Conservation (phyloP, 139 green algal species). For the Edaphochlamys debaryana region DNA sequence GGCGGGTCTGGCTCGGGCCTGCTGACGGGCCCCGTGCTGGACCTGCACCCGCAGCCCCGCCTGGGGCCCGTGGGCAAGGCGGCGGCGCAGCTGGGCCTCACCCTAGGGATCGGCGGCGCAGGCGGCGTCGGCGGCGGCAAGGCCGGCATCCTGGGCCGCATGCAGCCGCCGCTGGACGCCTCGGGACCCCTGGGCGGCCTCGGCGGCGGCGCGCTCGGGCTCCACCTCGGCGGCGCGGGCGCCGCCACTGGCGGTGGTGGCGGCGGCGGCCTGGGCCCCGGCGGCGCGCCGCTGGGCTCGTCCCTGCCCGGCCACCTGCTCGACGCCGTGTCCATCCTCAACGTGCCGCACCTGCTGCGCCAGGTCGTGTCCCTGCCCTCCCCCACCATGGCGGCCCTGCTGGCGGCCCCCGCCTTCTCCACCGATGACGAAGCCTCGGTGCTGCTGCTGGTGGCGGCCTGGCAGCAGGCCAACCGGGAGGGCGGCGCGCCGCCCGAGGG, state of each 20-base stretch:
- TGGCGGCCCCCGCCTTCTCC: neutral
- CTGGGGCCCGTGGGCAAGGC: neutral
- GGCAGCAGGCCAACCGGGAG: neutral
- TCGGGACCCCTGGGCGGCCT: no score
- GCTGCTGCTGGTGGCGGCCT: conserved; percentile 29
- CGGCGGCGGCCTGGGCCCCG: neutral
- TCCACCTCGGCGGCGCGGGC: no score
- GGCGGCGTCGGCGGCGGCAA: no score
- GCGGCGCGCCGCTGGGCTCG: neutral
- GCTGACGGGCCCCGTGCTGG: neutral
- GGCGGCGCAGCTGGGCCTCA: neutral
- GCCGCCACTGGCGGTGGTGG: no score
- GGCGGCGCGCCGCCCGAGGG: neutral
- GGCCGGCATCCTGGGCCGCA: no score
- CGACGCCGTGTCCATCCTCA: conserved; percentile 22
- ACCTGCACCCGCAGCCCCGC: conserved; percentile 5
- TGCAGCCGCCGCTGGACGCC: no score
- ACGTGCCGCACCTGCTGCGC: conserved; percentile 1
- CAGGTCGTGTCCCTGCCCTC: conserved; percentile 20
- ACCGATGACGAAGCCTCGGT: conserved; percentile 5
- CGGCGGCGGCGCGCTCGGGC: no score
- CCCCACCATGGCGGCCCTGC: neutral
- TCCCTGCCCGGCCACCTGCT: neutral
- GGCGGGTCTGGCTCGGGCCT: no score
- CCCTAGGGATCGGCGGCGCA: no score